Conservation (phyloP, 176 grass and related monocot genomes). For the Phyllostachys edulis region DNA sequence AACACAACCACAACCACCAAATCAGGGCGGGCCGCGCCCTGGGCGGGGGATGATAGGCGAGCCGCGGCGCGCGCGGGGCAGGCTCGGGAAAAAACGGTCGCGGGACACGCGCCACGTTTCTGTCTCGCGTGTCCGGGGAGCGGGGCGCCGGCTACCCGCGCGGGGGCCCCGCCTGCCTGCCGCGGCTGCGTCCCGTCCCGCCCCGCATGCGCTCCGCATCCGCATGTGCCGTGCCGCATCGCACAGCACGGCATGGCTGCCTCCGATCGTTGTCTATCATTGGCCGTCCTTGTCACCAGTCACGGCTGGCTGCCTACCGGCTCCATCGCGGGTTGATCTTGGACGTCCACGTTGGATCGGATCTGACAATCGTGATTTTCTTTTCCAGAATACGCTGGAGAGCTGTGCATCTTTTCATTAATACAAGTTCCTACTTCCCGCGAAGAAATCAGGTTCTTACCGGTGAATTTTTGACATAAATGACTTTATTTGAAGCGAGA, state of each 20-base stretch:
- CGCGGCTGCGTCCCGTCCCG: neutral
- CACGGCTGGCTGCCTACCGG: neutral
- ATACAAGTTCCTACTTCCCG: too few relatives aligned
- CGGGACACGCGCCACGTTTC: slow-evolving; percentile 29
- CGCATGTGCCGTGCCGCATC: neutral
- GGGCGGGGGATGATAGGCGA: neutral
- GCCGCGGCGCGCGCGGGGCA: too few relatives aligned
- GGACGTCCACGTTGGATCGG: neutral
- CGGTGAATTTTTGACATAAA: too few relatives aligned
- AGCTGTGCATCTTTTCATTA: too few relatives aligned
- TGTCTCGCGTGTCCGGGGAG: neutral
- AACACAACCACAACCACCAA: neutral
- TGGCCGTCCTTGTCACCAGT: neutral
- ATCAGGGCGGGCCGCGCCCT: neutral
- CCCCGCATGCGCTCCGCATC: neutral
- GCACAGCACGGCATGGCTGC: neutral
- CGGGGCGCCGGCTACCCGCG: neutral
- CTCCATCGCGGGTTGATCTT: neutral
- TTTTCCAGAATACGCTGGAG: too few relatives aligned
- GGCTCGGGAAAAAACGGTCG: too few relatives aligned
- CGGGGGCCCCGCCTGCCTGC: neutral
- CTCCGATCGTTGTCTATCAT: neutral
- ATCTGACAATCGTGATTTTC: too few relatives aligned
- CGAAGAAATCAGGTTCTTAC: too few relatives aligned
- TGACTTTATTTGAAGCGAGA: too few relatives aligned